Conservation (phyloP, 805 yeast genomes). For the Ogataea neopini region DNA sequence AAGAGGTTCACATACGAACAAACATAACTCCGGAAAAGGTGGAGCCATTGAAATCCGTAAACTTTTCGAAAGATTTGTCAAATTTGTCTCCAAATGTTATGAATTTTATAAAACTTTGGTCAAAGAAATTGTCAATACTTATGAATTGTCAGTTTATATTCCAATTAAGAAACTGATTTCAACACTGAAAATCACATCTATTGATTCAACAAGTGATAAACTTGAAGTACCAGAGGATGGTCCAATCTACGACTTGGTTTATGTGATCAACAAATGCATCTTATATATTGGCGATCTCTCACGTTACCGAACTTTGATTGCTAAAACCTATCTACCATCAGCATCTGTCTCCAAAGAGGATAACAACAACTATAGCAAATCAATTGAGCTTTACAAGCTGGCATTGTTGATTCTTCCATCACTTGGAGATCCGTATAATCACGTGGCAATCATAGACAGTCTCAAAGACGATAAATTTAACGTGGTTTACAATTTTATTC, state of each 20-base stretch:
- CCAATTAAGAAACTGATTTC: constrained; percentile 34
- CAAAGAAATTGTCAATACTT: constrained; percentile 40
- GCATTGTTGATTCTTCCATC: constrained; percentile 64
- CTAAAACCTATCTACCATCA: constrained; percentile 41
- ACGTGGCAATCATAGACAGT: constrained; percentile 57
- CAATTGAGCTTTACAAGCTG: constrained; percentile 48
- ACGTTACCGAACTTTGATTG: constrained; percentile 54
- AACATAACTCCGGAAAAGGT: constrained; percentile 10
- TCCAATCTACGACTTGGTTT: constrained; percentile 34
- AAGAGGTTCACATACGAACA: constrained; percentile 19
- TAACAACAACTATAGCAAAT: constrained; percentile 44
- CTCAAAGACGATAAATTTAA: constrained; percentile 47
- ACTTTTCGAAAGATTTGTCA: constrained; percentile 51
- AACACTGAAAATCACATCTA: constrained; percentile 23
- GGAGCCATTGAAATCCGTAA: constrained; percentile 55
- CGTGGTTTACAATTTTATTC: constrained; percentile 53
- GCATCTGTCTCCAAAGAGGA: constrained; percentile 37
- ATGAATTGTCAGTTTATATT: constrained; percentile 39
- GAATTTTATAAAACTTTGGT: constrained; percentile 50
- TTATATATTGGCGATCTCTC: constrained; percentile 59
- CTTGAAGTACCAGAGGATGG: constrained; percentile 13
- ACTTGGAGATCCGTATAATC: constrained; percentile 65
- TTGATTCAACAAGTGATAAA: background rate
- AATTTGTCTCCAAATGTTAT: constrained; percentile 47
- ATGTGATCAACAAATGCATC: constrained; percentile 48